Conservation (phyloP, 257 asterid species). For the Solanum chilense region DNA sequence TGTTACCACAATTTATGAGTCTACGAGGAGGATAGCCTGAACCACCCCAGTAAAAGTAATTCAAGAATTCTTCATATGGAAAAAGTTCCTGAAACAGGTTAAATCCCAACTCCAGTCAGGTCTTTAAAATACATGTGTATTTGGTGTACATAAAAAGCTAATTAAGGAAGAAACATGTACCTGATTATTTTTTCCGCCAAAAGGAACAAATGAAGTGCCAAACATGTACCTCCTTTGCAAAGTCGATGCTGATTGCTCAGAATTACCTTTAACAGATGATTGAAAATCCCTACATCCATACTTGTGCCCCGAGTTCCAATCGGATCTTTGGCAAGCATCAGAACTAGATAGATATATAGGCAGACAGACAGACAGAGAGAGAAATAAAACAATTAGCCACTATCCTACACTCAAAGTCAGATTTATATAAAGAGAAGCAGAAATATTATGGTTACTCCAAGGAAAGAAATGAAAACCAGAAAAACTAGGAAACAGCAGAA, state of each 20-base stretch:
- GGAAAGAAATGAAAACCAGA: not conserved
- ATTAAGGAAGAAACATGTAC: slow-evolving; percentile 17
- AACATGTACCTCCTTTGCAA: slow-evolving; percentile 24
- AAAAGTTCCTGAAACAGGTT: slow-evolving; percentile 55
- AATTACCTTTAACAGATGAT: slow-evolving; percentile 20
- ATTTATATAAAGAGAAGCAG: not conserved
- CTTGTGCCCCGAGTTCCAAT: slow-evolving; percentile 77
- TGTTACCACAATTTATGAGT: slow-evolving; percentile 89
- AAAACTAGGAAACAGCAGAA: not conserved
- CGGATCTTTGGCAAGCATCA: slow-evolving; percentile 65
- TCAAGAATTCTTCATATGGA: slow-evolving; percentile 72
- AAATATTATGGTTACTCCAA: not conserved
- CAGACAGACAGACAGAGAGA: not conserved
- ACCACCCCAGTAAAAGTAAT: slow-evolving; percentile 58
- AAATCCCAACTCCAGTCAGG: slow-evolving; percentile 3
- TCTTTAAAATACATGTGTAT: not conserved
- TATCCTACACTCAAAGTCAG: not conserved
- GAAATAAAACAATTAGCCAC: not conserved
- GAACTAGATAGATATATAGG: slow-evolving; percentile 28
- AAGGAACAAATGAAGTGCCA: slow-evolving; percentile 13
- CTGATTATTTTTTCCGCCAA: slow-evolving; percentile 28
- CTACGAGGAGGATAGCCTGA: slow-evolving; percentile 84
- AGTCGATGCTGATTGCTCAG: not conserved
- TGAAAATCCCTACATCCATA: slow-evolving; percentile 39
- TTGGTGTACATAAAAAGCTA: not conserved